Conservation (phyloP, 2,329 filamentous ascomycete genomes). For the Pseudocercospora cruenta region DNA sequence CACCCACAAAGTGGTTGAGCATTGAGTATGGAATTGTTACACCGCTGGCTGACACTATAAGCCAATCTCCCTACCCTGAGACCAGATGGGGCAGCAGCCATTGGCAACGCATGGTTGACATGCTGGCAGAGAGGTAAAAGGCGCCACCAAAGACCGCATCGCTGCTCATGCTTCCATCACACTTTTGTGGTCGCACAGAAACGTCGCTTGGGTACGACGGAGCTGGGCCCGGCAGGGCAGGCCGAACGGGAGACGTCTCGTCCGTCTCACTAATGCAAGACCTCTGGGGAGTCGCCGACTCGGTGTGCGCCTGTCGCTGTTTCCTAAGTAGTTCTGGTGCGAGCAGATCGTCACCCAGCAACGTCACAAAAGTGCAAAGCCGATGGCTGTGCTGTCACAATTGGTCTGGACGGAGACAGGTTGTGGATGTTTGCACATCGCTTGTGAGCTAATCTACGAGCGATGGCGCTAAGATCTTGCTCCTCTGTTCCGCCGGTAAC, state of each 20-base stretch:
- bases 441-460: constrained; percentile 11
- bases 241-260: neutral
- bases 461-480: constrained; percentile 11
- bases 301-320: neutral
- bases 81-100: neutral
- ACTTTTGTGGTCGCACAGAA: neutral
- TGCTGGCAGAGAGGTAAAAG: neutral
- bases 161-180: neutral
- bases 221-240: neutral
- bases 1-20: neutral
- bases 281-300: neutral
- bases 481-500: neutral
- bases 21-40: neutral
- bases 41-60: neutral
- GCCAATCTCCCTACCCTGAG: neutral
- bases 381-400: neutral
- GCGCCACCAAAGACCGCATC: neutral
- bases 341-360: neutral
- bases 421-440: constrained; percentile 5
- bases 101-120: neutral
- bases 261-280: constrained; percentile 8
- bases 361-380: neutral
- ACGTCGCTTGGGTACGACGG: neutral
- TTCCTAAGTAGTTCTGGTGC: neutral
- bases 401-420: constrained; percentile 9